Conservation (phyloP, 1,139 yeast species). For the Yamadazyma friedrichii region DNA sequence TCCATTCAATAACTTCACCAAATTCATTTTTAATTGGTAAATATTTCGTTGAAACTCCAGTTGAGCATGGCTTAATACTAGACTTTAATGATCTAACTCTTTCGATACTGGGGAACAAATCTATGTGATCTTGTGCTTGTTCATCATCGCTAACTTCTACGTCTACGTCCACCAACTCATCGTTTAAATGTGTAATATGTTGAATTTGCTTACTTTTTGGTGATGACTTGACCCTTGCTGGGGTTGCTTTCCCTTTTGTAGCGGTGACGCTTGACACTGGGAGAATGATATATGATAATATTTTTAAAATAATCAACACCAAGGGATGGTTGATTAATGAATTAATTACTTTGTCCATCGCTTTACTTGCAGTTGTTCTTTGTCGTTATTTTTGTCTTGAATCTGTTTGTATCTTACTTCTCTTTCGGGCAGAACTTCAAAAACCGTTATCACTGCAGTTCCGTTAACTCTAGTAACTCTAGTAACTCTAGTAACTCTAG, state of each 20-base stretch:
- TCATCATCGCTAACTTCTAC: not conserved
- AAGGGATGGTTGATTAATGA: not conserved
- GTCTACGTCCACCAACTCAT: no score
- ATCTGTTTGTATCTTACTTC: no score
- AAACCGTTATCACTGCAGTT: no score
- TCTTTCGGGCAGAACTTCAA: no score
- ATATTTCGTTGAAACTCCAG: slow-evolving; percentile 45
- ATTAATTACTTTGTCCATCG: not conserved
- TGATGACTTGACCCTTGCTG: no score
- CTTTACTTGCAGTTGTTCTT: not conserved
- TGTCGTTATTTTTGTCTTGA: no score
- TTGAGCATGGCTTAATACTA: slow-evolving; percentile 44
- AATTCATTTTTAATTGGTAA: slow-evolving; percentile 50
- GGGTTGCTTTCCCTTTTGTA: no score
- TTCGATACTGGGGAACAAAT: slow-evolving; percentile 12
- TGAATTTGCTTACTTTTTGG: no score
- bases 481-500: no score
- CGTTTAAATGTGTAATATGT: no score
- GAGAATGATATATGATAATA: not conserved
- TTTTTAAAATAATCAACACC: not conserved
- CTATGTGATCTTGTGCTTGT: slow-evolving; percentile 1
- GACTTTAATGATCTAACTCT: slow-evolving; percentile 8
- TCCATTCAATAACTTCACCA: slow-evolving; percentile 58
- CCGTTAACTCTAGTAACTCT: no score
- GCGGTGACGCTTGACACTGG: not conserved